These are phyloP conservation scores for Diaporthe capsici DNA, from an alignment of 2,329 filamentous ascomycete genomes.

Conservation along the genomic window DNA sequence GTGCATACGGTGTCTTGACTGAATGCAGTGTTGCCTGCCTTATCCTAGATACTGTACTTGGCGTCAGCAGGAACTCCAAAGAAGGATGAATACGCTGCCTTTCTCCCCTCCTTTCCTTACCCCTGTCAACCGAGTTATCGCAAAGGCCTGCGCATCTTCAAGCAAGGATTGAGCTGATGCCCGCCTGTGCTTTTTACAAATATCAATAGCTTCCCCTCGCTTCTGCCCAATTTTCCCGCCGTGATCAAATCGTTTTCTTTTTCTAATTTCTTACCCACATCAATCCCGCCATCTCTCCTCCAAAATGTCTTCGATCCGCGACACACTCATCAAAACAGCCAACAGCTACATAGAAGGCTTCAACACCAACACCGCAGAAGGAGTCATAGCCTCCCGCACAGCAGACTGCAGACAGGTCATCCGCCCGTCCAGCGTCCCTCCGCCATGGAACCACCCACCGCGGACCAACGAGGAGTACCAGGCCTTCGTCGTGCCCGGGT, in stretches of 20 bases:
- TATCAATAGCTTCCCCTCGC: not conserved
- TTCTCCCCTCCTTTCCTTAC: no score
- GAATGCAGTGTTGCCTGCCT: no score
- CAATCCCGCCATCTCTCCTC: not conserved
- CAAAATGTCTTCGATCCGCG: conserved; percentile 23
- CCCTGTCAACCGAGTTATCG: not conserved
- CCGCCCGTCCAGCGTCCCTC: conserved; percentile 23
- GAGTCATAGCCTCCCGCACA: conserved; percentile 33
- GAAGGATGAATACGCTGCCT: no score
- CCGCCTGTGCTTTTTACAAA: not conserved
- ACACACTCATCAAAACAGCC: conserved; percentile 27
- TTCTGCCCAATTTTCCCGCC: not conserved
- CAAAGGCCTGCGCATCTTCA: not conserved
- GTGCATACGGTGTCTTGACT: no score
- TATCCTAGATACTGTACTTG: no score
- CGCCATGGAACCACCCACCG: conserved; percentile 32
- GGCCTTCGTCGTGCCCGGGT: conserved; percentile 15
- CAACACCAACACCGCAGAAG: conserved; percentile 33
- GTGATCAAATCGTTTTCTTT: not conserved
- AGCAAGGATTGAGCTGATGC: not conserved
- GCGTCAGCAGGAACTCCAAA: no score
- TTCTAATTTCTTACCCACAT: not conserved
- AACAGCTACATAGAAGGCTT: conserved; percentile 36
- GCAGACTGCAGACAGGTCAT: conserved; percentile 34
- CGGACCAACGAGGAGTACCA: conserved; percentile 35